A percentile compares a stretch with the other conserved stretches of the same genome.
Conservation (phyloP, 1,284 basidiomycete genomes). For the Irpex sp. region DNA sequence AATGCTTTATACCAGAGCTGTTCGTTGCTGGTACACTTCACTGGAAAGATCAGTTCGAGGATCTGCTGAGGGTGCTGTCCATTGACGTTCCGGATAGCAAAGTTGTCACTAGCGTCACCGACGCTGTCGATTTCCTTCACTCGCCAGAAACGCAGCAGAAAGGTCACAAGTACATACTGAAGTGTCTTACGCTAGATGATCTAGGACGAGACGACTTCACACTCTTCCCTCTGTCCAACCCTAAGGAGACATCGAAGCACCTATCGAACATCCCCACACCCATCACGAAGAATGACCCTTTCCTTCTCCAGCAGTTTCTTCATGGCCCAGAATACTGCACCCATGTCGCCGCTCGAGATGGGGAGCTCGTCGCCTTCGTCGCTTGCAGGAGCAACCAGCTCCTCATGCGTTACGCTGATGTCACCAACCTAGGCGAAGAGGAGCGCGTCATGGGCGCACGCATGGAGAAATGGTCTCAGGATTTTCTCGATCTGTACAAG, state of each 20-base stretch:
- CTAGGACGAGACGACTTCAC: slow-evolving; percentile 15
- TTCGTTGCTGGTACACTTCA: slow-evolving; percentile 11
- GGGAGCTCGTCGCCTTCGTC: slow-evolving; percentile 14
- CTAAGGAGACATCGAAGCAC: slow-evolving; percentile 9
- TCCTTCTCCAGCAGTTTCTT: slow-evolving; percentile 15
- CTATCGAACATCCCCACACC: slow-evolving; percentile 11
- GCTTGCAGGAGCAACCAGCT: slow-evolving; percentile 15
- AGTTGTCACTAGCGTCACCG: slow-evolving; percentile 9
- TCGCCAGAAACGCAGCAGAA: slow-evolving; percentile 7
- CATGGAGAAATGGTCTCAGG: slow-evolving; percentile 8
- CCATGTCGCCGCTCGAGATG: slow-evolving; percentile 15
- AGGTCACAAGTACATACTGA: slow-evolving; percentile 11
- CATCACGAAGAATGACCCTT: slow-evolving; percentile 11
- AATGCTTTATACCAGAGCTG: slow-evolving; percentile 15
- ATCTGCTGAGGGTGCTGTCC: slow-evolving; percentile 11
- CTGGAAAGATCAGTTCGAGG: slow-evolving; percentile 15
- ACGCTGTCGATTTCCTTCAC: slow-evolving; percentile 14
- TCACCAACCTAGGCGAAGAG: slow-evolving; percentile 5
- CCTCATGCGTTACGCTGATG: slow-evolving; percentile 17
- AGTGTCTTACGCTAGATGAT: slow-evolving; percentile 14
- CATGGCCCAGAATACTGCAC: slow-evolving; percentile 15
- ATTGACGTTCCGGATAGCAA: slow-evolving; percentile 12
- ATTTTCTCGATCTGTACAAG: slow-evolving; percentile 11
- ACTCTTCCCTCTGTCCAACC: slow-evolving; percentile 11
- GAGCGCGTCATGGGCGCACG: slow-evolving; percentile 7